Evolutionary conservation across 1,139 yeast species (phyloP), one percentile per base, ranked within the genome.

Genomic region (Protomyces inundatus): DNA sequence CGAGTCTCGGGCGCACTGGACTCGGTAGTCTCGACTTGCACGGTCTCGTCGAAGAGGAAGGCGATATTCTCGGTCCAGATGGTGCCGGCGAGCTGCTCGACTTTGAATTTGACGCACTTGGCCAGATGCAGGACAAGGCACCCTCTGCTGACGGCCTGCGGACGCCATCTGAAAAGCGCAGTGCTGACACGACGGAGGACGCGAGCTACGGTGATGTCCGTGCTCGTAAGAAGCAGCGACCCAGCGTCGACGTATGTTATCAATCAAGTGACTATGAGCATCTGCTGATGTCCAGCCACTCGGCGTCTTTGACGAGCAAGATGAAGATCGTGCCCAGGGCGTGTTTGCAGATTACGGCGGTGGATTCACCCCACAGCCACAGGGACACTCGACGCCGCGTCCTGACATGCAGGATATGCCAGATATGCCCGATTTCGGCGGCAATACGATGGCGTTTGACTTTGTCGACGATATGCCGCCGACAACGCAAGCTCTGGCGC

Each of bases 91-190:
- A 35, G 12, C n/a, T 42, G 46, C 61, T 64, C 14, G 65, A 54
- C 42, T 64, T 64, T 40, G 66, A 54, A n/a, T 64, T 64, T 39
- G 61, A 64, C 37, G 59, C 36, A 9, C 46, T 52, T 10, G 66
- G 66, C 32, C 56, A 58, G 40, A 54, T 64, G 12, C 5, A 48
- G 12, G 59, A 63, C n/a, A 14, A 32, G 32, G 52, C 52, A 4
- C 37, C 39, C 4, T 39, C 14, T n/a, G 30, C 33, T 1, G 48
- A 7, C 14, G 55, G 30, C 7, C 6, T 9, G 3, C 6, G 30
- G 33, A 16, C 23, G 36, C 45, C 42, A n/a, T 52, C 37, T 34
- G 35, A 32, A 34, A 32, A 50, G 6, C 37, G 23, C 1, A 50
- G 53, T 50, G 16, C 23, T 5, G 35, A 50, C 35, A 36, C 14